Percentiles rank a stretch among this genome's conserved stretches.
These are phyloP conservation scores for Candida anutae DNA, from an alignment of 1,139 yeast species.

Conservation along the genomic window DNA sequence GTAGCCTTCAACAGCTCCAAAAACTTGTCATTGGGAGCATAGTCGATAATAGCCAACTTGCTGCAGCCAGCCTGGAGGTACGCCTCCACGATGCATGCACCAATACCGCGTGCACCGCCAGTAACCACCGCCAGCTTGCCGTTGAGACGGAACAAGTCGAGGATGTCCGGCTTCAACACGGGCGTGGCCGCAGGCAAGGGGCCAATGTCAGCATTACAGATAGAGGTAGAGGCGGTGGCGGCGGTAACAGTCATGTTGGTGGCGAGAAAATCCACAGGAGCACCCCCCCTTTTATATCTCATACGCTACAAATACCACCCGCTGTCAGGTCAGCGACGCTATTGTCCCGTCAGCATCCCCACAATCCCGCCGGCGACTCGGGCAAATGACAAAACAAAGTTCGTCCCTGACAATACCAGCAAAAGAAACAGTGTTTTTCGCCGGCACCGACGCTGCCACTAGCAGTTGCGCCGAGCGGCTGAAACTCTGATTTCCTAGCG, in stretches of 20 bases:
- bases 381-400: too few species aligned
- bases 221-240: conserved; percentile 7
- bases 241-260: conserved; percentile 12
- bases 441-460: too few species aligned
- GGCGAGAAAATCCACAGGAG: too few species aligned
- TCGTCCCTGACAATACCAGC: too few species aligned
- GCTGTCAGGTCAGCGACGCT: too few species aligned
- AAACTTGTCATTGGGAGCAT: conserved; percentile 24
- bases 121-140: conserved; percentile 35
- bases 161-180: conserved; percentile 21
- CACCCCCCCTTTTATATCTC: too few species aligned
- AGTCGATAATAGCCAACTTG: conserved; percentile 39
- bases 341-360: not conserved
- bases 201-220: conserved; percentile 29
- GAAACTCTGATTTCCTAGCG: too few species aligned
- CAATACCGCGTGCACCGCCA: conserved; percentile 41
- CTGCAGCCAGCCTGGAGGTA: conserved; percentile 38
- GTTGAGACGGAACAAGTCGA: conserved; percentile 29
- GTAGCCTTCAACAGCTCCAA: conserved; percentile 19
- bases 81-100: conserved; percentile 36
- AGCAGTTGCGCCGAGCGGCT: too few species aligned
- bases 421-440: too few species aligned
- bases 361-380: too few species aligned
- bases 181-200: conserved; percentile 35
- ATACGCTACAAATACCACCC: too few species aligned